Evolutionary conservation across 225 moss, liverwort and hornwort genomes (phyloP).

Genomic region (Sphagnum tenellum): DNA sequence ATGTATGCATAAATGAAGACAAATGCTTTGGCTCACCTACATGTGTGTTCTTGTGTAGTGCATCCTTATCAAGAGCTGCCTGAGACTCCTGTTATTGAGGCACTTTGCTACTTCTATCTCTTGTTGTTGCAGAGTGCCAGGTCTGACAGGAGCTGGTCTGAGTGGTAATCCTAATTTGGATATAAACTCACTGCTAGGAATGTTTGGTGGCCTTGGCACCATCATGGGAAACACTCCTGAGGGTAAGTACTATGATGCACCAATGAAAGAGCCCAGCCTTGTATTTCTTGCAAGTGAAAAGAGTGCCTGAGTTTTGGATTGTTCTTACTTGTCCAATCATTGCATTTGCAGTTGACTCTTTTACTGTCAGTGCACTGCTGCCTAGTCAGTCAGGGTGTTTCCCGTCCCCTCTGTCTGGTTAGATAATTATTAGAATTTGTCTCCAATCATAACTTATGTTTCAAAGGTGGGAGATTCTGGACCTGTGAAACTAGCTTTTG

Average conservation of each 20-base stretch:
- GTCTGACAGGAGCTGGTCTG: slow-evolving; percentile 46
- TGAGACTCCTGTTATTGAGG: background rate
- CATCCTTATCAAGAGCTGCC: background rate
- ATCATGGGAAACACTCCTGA: slow-evolving; percentile 48
- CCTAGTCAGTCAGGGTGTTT: background rate
- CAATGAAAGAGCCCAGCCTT: no score
- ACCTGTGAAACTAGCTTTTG: background rate
- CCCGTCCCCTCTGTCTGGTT: background rate
- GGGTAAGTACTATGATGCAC: slow-evolving; percentile 26
- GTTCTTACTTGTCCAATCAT: background rate
- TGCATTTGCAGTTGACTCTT: background rate
- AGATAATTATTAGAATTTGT: background rate
- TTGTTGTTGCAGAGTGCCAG: slow-evolving; percentile 33
- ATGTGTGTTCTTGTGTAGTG: no score
- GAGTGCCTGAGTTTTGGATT: no score
- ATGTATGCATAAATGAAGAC: no score
- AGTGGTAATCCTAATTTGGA: slow-evolving; percentile 55
- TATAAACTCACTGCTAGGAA: slow-evolving; percentile 68
- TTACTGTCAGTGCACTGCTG: background rate
- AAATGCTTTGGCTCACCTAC: no score
- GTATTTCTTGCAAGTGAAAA: no score
- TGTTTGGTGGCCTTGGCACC: slow-evolving; percentile 85
- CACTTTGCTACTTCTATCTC: background rate
- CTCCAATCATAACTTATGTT: background rate
- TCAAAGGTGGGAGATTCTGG: no score